Base-by-base conservation (phyloP, 345 rosid species). In the Melaleuca alternifolia region DNA sequence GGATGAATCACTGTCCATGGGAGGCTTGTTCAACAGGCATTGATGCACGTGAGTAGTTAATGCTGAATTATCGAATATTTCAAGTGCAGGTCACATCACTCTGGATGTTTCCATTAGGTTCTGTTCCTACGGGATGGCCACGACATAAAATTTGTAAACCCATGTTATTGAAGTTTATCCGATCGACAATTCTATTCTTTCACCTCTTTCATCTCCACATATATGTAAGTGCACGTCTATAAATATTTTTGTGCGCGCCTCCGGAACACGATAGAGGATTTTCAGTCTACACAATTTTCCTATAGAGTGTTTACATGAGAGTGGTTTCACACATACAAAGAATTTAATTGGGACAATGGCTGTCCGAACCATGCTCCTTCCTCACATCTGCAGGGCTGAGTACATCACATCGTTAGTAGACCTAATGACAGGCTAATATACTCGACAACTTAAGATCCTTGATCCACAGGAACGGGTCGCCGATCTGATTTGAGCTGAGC, bases 401-500 rank as follows among this genome's bases (percentile, higher is more conserved):
- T 37, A 37, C 20, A 41, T 41, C 4, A 52, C 81, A 37, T 37
- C 48, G 18, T 48, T 20, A 37, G 11, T 44, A 71, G 14, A 71
- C 44, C 81, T 5, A 71, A 71, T 18, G 48, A 71, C 48, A 71
- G 81, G 14, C 79, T 71, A 18, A 37, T 21, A 37, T 48, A 18
- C 81, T 10, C 13, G 26, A 37, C 4, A 28, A 51, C 54, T 85
- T n/a, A 56, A 44, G 86, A 85, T 50, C 28, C 86, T 65, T 50
- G 82, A 57, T 61, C 81, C 24, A 85, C 85, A 77, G 86, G 20
- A 44, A 83, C 53, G 33, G 84, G 86, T n/a, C 82, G 89, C 87
- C 52, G 87, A 77, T 87, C 88, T 0, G 89, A 83, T 85, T 89
- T 86, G 51, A 71, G 84, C 62, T 85, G 87, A 84, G 84, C 75